Percentiles rank a stretch among this genome's conserved stretches.
Conservation (phyloP, 164 flowering plant genomes). For the Chimonanthus salicifolius region DNA sequence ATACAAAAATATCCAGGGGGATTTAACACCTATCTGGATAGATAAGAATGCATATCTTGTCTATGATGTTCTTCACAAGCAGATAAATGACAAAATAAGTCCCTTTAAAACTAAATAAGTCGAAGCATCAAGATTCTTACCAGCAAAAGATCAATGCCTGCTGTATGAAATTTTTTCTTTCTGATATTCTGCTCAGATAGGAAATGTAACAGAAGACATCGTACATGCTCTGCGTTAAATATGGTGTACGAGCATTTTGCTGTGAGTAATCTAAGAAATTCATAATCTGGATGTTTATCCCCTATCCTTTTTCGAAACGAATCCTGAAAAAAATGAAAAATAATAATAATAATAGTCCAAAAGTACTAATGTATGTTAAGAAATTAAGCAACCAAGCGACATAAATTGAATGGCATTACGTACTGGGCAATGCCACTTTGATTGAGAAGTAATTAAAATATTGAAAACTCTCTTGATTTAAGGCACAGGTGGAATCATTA, state of each 20-base stretch:
- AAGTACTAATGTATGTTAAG: too few relatives aligned
- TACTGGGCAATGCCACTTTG: neutral
- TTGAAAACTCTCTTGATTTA: neutral
- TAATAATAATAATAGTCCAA: too few relatives aligned
- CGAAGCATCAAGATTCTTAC: constrained; percentile 32
- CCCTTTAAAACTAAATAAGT: neutral
- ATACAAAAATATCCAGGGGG: too few relatives aligned
- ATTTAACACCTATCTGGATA: too few relatives aligned
- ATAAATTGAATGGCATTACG: too few relatives aligned
- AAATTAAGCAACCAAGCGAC: too few relatives aligned
- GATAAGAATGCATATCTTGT: too few relatives aligned
- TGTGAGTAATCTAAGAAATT: constrained; percentile 56
- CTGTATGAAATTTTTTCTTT: constrained; percentile 26
- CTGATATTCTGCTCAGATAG: constrained; percentile 30
- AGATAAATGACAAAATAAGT: neutral
- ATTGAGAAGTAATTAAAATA: neutral
- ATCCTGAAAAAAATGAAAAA: constrained; percentile 44
- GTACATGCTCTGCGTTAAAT: constrained; percentile 64
- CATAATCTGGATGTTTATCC: constrained; percentile 46
- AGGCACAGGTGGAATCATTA: neutral
- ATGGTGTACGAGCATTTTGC: constrained; percentile 58
- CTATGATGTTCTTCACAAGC: neutral
- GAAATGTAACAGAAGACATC: constrained; percentile 37
- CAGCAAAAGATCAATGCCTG: constrained; percentile 53
- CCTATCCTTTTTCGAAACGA: constrained; percentile 45